Conservation (phyloP, 768 basidiomycete genomes). For the Auriscalpium orientale region DNA sequence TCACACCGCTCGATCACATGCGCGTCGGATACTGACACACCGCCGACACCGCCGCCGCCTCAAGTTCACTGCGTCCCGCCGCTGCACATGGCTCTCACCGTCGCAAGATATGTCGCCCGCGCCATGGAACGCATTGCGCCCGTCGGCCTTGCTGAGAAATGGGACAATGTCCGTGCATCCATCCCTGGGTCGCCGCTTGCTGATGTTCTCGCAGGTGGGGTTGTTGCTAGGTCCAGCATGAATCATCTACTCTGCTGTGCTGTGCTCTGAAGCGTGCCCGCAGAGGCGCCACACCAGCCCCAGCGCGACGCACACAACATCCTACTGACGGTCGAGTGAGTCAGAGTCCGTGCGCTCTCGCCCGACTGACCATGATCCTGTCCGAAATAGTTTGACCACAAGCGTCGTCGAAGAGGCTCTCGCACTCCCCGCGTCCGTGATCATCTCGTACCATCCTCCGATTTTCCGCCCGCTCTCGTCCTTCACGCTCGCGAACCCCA, state of each 20-base stretch:
- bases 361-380: conserved; percentile 1
- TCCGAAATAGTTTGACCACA: conserved; percentile 53
- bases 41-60: no score
- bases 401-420: conserved; percentile 66
- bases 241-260: background rate
- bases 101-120: conserved; percentile 47
- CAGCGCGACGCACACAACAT: conserved; percentile 22
- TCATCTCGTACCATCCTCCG: conserved; percentile 81
- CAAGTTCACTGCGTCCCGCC: no score
- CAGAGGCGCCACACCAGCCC: conserved; percentile 30
- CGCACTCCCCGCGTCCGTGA: conserved; percentile 48
- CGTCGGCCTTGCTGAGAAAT: conserved; percentile 74
- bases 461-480: conserved; percentile 73
- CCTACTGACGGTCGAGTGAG: conserved; percentile 38
- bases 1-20: background rate
- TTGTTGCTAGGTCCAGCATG: conserved; percentile 23
- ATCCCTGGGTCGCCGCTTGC: conserved; percentile 9
- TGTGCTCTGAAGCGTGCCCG: background rate
- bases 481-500: conserved; percentile 66
- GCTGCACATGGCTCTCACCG: background rate
- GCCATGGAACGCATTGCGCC: conserved; percentile 86
- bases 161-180: conserved; percentile 72
- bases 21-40: background rate
- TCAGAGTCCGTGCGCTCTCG: background rate
- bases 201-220: conserved; percentile 18